These are phyloP conservation scores for Hanseniaspora lachancei DNA, from an alignment of 805 yeast species.

Conservation along the genomic window DNA sequence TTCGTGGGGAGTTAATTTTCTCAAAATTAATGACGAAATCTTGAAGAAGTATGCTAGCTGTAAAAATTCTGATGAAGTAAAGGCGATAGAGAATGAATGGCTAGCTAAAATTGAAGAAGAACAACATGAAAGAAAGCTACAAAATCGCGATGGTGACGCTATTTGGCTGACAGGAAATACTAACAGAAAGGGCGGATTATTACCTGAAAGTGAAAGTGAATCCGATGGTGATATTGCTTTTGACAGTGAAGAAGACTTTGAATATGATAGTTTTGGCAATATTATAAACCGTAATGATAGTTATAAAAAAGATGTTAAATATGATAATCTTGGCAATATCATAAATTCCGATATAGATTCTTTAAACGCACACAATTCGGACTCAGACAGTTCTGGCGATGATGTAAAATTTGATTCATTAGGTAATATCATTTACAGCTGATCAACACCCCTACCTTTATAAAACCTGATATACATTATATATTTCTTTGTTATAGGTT, in stretches of 20 bases:
- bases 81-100: slow-evolving; percentile 63
- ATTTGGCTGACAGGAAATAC: slow-evolving; percentile 71
- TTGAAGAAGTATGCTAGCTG: slow-evolving; percentile 63
- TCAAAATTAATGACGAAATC: slow-evolving; percentile 69
- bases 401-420: slow-evolving; percentile 20
- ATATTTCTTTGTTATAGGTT: too few relatives aligned
- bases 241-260: slow-evolving; percentile 13
- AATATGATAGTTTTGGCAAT: slow-evolving; percentile 20
- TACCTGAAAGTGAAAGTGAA: background rate
- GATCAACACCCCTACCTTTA: background rate
- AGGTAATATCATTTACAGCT: slow-evolving; percentile 18
- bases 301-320: slow-evolving; percentile 15
- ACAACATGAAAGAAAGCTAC: slow-evolving; percentile 45
- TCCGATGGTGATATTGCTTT: background rate
- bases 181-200: slow-evolving; percentile 34
- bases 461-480: too few relatives aligned
- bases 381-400: background rate
- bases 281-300: slow-evolving; percentile 8
- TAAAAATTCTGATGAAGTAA: slow-evolving; percentile 64
- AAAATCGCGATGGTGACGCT: slow-evolving; percentile 38
- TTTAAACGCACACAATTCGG: background rate
- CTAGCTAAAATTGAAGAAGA: slow-evolving; percentile 55
- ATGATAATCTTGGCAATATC: slow-evolving; percentile 18
- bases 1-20: slow-evolving; percentile 85
- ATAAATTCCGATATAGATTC: slow-evolving; percentile 14